A percentile compares a stretch with the other conserved stretches of the same genome.
Evolutionary conservation across 2,329 filamentous ascomycete genomes (phyloP).

Genomic region (Geosmithia putterillii): DNA sequence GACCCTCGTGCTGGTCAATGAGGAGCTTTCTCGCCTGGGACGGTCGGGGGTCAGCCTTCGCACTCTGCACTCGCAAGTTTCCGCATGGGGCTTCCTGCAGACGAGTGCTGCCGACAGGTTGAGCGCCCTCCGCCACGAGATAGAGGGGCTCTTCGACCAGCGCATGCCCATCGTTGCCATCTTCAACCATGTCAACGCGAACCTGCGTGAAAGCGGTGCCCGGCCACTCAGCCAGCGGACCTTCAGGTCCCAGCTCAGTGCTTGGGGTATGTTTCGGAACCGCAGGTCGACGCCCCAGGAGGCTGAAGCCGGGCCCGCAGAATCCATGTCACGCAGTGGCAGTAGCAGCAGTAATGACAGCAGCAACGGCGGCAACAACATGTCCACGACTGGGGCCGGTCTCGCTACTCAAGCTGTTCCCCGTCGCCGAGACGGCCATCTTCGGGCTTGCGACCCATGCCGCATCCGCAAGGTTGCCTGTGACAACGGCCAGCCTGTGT

Average conservation of each 20-base stretch:
- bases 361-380: no score
- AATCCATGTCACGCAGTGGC: no score
- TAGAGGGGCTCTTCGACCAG: background rate
- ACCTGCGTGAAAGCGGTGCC: background rate
- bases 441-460: slow-evolving; percentile 17
- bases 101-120: no score
- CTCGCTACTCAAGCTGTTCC: background rate
- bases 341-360: no score
- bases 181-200: background rate
- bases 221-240: background rate
- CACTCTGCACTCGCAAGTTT: background rate
- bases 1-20: background rate
- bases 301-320: no score
- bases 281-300: background rate
- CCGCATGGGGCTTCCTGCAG: background rate
- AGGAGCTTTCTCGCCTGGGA: background rate
- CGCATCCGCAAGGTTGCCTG: slow-evolving; percentile 26
- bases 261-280: background rate
- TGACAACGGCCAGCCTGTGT: slow-evolving; percentile 23
- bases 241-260: background rate
- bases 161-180: background rate
- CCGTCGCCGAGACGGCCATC: slow-evolving; percentile 13
- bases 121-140: background rate
- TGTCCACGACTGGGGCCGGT: no score
- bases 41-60: background rate